Evolutionary conservation across 2,329 filamentous ascomycete species (phyloP).

Genomic region (Pezicula carpinea): DNA sequence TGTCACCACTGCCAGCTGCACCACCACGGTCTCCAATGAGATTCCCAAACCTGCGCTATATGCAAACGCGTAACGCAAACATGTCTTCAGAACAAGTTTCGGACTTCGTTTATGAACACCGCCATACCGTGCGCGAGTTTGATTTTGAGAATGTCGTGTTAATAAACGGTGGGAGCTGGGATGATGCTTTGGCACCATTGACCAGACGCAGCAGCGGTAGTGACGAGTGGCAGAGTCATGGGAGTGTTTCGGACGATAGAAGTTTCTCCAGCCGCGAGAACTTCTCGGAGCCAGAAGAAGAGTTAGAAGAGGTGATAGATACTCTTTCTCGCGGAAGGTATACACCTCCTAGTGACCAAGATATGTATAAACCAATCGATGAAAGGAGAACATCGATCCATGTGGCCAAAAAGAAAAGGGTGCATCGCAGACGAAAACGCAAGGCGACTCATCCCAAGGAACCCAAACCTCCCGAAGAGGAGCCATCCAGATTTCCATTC

Average conservation of each 20-base stretch:
- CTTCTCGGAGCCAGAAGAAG: conserved; percentile 19
- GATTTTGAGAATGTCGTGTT: conserved; percentile 75
- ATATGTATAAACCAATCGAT: neutral
- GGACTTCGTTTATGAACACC: conserved; percentile 63
- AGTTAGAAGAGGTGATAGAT: conserved; percentile 18
- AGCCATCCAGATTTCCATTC: conserved; percentile 4
- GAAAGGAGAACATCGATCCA: conserved; percentile 19
- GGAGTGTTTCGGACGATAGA: conserved; percentile 25
- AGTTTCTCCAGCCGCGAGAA: conserved; percentile 19
- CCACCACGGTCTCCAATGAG: conserved; percentile 51
- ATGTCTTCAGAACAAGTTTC: conserved; percentile 70
- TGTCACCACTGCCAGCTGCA: conserved; percentile 54
- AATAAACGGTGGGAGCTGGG: conserved; percentile 67
- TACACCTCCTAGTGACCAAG: conserved; percentile 1
- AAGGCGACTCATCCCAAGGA: conserved; percentile 31
- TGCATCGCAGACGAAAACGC: conserved; percentile 21
- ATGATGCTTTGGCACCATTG: conserved; percentile 74
- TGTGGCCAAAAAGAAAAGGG: conserved; percentile 44
- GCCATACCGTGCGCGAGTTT: conserved; percentile 66
- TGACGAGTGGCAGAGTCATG: conserved; percentile 34
- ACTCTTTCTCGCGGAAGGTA: conserved; percentile 7
- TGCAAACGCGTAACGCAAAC: conserved; percentile 68
- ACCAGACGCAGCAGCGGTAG: conserved; percentile 36
- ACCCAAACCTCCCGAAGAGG: conserved; percentile 14
- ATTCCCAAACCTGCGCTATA: conserved; percentile 63